Evolutionary conservation across 371 early-diverging fungal species (phyloP), one percentile per base, ranked within the genome.

Genomic region (Lichtheimia hyalospora): DNA sequence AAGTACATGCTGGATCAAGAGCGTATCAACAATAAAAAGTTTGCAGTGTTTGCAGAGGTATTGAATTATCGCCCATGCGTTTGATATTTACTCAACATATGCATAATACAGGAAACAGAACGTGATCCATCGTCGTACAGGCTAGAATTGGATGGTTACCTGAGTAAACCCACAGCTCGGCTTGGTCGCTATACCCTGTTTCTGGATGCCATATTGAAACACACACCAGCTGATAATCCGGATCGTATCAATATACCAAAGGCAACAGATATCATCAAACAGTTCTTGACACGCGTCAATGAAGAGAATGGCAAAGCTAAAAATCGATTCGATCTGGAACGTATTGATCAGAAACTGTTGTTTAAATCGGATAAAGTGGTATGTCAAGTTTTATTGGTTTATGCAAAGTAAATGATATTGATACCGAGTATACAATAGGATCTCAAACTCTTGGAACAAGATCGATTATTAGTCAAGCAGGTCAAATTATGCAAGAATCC

Each of bases 171-270:
- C 13, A 92, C 93, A 0, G 89, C 95, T 6, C 87, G 96, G 12
- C 67, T 96, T 39, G 96, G 92, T 13, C 84, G 95, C 44, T 97
- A 96, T 63, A 90, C 91, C 1, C 76, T 97, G 42, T 68, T 97
- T n/a, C 82, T 97, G n/a, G 86, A 88, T 57, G 90, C 88, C n/a
- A 88, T 95, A 42, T 71, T 94, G 18, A 92, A 95, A 68, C 78
- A 88, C 60, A 92, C 95, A 13, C 89, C 92, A 3, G 82, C 82
- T 24, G 86, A 82, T 23, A 87, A 92, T 61, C 89, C 91, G 1
- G 97, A 97, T 69, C 76, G 73, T 44, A 78, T 85, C 59, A 74
- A 94, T 52, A 74, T 81, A 21, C 83, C 85, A 43, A 89, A 95
- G 69, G 93, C 94, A 55, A 72, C 86, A 49, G 58, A 82, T 53